A percentile compares a stretch with the other conserved stretches of the same genome.
These are phyloP conservation scores for Pelargonium australe DNA, from an alignment of 441 rosid species.

Conservation along the genomic window DNA sequence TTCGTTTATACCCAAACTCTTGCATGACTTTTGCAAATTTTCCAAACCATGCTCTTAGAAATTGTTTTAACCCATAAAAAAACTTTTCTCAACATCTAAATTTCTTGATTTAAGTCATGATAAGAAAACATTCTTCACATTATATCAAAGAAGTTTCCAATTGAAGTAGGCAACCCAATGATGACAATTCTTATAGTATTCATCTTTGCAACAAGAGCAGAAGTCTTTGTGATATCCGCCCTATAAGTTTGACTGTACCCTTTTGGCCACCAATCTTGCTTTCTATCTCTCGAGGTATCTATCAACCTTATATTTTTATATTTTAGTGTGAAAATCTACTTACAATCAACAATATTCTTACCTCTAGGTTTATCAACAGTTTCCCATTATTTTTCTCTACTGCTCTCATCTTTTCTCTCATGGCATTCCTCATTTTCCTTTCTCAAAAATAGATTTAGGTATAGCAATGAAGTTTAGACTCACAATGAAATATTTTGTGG, in stretches of 20 bases:
- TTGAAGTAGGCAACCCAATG: not conserved
- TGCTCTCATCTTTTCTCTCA: not conserved
- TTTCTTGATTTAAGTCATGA: not conserved
- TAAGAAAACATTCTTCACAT: not conserved
- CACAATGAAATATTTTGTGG: not conserved
- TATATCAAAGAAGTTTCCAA: not conserved
- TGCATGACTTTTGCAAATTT: not conserved
- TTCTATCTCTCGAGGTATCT: not conserved
- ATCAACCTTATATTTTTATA: not conserved
- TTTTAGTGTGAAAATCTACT: not conserved
- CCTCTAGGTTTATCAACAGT: not conserved
- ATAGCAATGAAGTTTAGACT: not conserved
- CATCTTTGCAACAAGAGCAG: not conserved
- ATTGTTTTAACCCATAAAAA: not conserved
- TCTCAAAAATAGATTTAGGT: not conserved
- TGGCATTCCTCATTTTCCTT: not conserved
- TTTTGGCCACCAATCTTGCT: not conserved
- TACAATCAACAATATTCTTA: not conserved
- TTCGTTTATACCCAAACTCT: not conserved
- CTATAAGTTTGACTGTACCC: not conserved
- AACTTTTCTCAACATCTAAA: not conserved
- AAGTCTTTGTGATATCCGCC: not conserved
- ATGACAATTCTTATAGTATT: not conserved
- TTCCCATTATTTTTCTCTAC: not conserved
- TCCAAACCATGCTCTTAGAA: conserved; percentile 6